Percentiles rank a stretch among this genome's conserved stretches.
Conservation (phyloP, 2,329 filamentous ascomycete genomes). For the Cryphonectria naterciae region DNA sequence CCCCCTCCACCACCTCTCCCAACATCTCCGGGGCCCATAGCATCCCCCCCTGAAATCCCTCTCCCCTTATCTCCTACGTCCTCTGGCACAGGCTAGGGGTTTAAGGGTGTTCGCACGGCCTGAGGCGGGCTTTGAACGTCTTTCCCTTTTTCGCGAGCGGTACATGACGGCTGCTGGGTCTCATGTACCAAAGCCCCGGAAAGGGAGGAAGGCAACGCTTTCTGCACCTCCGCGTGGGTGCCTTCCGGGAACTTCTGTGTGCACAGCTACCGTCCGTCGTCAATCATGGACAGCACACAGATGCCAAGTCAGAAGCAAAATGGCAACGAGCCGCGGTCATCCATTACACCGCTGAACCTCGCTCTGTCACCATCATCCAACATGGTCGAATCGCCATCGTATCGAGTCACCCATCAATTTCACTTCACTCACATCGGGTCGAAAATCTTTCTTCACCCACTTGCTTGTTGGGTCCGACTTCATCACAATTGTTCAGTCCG, state of each 20-base stretch:
- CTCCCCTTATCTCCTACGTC: constrained; percentile 3
- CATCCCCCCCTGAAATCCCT: background rate
- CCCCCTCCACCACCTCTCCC: constrained; percentile 11
- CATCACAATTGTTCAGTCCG: no score
- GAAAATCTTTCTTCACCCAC: background rate
- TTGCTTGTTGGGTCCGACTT: background rate
- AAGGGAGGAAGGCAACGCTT: constrained; percentile 21
- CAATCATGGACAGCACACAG: constrained; percentile 12
- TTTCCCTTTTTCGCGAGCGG: constrained; percentile 17
- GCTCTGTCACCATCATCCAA: background rate
- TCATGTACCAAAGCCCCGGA: constrained; percentile 16
- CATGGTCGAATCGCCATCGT: background rate
- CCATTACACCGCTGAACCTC: background rate
- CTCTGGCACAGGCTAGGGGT: constrained; percentile 10
- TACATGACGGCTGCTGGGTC: constrained; percentile 16
- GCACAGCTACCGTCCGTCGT: constrained; percentile 9
- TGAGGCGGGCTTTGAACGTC: constrained; percentile 2
- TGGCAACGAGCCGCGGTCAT: background rate
- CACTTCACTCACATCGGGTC: background rate
- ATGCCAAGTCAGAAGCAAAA: constrained; percentile 20
- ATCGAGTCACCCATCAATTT: background rate
- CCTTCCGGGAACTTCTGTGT: constrained; percentile 25
- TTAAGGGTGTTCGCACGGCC: constrained; percentile 1
- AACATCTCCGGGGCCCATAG: constrained; percentile 8
- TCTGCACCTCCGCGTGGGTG: constrained; percentile 26